Percentiles rank a stretch among this genome's conserved stretches.
phyloP scores from a whole-genome alignment of 345 rosid species.

The Gynandropsis gynandra region DNA sequence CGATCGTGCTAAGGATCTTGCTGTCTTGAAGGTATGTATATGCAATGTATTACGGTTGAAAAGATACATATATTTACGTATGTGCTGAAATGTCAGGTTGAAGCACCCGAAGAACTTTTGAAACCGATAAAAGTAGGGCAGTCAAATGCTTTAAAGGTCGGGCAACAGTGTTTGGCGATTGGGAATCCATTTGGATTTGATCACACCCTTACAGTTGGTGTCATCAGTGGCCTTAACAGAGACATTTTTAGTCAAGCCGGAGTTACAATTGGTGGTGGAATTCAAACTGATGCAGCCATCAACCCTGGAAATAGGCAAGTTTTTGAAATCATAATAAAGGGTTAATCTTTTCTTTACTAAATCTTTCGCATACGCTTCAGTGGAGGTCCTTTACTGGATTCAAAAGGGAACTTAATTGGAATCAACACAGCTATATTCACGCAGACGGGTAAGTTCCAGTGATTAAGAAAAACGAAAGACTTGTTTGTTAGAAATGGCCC shows the following conservation, averaged over 20 bases:
- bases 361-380: constrained; percentile 34
- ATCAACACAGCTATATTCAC: constrained; percentile 92
- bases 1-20: constrained; percentile 89
- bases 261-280: constrained; percentile 87
- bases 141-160: constrained; percentile 74
- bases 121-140: constrained; percentile 72
- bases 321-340: neutral
- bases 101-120: constrained; percentile 67
- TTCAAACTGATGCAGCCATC: constrained; percentile 98
- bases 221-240: constrained; percentile 83
- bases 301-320: constrained; percentile 93
- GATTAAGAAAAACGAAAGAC: neutral
- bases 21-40: constrained; percentile 63
- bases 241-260: constrained; percentile 91
- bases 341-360: neutral
- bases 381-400: constrained; percentile 90
- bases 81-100: constrained; percentile 43
- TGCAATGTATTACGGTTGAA: neutral
- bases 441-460: constrained; percentile 57
- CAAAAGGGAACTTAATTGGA: constrained; percentile 85
- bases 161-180: constrained; percentile 91
- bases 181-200: constrained; percentile 98
- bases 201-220: constrained; percentile 92
- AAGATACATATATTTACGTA: neutral
- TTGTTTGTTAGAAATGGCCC: neutral